Conservation (phyloP, 73 alveolate species). For the Tetrahymena borealis region DNA sequence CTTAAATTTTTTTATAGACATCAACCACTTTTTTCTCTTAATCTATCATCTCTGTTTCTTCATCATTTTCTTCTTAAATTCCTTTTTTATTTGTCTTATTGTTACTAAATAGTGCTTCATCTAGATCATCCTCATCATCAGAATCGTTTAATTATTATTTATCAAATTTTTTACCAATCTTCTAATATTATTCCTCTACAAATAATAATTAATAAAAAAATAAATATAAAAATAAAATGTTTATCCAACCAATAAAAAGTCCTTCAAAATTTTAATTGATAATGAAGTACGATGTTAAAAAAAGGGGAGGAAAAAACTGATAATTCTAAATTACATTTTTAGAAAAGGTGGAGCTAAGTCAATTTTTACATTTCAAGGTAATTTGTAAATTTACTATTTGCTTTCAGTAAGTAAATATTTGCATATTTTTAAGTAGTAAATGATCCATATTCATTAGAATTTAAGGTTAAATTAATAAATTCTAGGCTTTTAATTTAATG, state of each 20-base stretch:
- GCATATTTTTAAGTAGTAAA: background rate
- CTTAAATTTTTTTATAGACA: background rate
- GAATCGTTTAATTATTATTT: background rate
- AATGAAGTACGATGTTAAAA: too few species aligned
- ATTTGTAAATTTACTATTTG: background rate
- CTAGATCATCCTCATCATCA: background rate
- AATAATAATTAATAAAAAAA: too few species aligned
- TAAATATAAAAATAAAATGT: too few species aligned
- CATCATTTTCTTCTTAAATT: too few species aligned
- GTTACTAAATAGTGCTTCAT: too few species aligned
- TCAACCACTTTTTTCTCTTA: background rate
- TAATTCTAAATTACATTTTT: too few species aligned
- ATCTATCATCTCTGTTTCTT: background rate
- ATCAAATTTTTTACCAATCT: background rate
- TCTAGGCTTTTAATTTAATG: background rate
- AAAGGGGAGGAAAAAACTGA: too few species aligned
- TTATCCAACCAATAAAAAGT: too few species aligned
- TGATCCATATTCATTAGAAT: background rate
- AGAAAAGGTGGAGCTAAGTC: background rate
- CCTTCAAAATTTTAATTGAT: too few species aligned
- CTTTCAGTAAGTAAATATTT: background rate
- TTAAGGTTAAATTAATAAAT: background rate
- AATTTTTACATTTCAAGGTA: background rate
- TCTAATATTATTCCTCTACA: background rate
- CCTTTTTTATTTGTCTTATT: too few species aligned